These are phyloP conservation scores for Cylindrotheca fusiformis DNA, from an alignment of 108 stramenopile species.

Conservation along the genomic window DNA sequence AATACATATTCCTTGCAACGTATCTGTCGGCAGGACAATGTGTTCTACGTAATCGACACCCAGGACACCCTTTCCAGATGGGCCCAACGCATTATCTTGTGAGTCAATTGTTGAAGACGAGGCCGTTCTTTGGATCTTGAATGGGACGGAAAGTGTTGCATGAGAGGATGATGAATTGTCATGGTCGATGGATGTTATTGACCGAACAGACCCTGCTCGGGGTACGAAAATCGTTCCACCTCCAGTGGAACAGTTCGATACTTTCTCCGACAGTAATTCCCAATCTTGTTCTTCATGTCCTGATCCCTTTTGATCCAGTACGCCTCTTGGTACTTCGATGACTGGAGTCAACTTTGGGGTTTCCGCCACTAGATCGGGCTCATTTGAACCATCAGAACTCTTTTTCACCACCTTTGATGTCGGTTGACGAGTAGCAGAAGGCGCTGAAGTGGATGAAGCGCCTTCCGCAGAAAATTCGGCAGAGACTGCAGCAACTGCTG, in stretches of 20 bases:
- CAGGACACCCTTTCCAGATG: constrained; percentile 43
- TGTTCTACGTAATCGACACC: constrained; percentile 78
- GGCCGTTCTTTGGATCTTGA: constrained; percentile 40
- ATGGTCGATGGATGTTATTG: constrained; percentile 34
- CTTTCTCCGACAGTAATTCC: constrained; percentile 39
- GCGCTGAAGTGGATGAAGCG: background rate
- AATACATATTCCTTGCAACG: constrained; percentile 80
- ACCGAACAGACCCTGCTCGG: constrained; percentile 35
- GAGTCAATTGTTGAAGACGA: constrained; percentile 46
- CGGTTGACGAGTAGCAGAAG: background rate
- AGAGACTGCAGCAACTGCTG: background rate
- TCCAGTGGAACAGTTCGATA: constrained; percentile 9
- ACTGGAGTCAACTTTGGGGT: constrained; percentile 8
- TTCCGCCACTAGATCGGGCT: background rate
- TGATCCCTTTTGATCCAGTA: constrained; percentile 6
- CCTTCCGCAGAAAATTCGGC: background rate
- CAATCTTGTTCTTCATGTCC: constrained; percentile 25
- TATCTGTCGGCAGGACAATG: constrained; percentile 83
- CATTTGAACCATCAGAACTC: background rate
- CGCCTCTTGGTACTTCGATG: constrained; percentile 19
- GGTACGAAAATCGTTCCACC: constrained; percentile 25
- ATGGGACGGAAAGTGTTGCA: constrained; percentile 33
- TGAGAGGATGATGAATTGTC: constrained; percentile 21
- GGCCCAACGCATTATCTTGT: constrained; percentile 42
- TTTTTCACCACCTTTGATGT: background rate